Percentiles rank a stretch among this genome's conserved stretches.
Evolutionary conservation across 768 basidiomycete genomes (phyloP).

Genomic region (Kwoniella shandongensis): DNA sequence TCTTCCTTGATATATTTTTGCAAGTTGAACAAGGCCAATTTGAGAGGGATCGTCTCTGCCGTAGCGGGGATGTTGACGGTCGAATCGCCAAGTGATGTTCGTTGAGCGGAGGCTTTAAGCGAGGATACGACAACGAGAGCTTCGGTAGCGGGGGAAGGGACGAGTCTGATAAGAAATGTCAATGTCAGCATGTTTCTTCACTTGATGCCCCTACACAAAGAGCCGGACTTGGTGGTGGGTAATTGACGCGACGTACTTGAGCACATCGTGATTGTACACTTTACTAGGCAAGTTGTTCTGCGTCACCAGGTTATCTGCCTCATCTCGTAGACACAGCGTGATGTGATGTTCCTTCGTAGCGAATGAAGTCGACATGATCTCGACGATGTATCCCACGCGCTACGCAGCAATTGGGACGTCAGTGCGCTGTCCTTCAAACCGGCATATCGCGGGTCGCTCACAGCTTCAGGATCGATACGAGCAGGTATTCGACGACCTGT

Average conservation of each 20-base stretch:
- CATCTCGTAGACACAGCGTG: constrained; percentile 47
- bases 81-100: constrained; percentile 17
- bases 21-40: constrained; percentile 50
- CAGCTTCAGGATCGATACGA: constrained; percentile 46
- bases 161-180: constrained; percentile 29
- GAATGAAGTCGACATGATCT: constrained; percentile 46
- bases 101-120: constrained; percentile 20
- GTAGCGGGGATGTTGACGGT: constrained; percentile 20
- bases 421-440: not conserved
- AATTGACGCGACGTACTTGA: no score
- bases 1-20: constrained; percentile 49
- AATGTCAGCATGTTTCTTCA: not conserved
- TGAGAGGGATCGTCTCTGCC: constrained; percentile 36
- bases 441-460: constrained; percentile 13
- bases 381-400: constrained; percentile 42
- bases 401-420: constrained; percentile 14
- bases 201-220: not conserved
- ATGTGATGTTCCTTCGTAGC: constrained; percentile 44
- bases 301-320: constrained; percentile 46
- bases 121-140: constrained; percentile 41
- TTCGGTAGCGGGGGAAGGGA: constrained; percentile 44
- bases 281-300: constrained; percentile 43
- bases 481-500: constrained; percentile 40
- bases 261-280: constrained; percentile 36
- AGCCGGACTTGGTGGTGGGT: no score